These are phyloP conservation scores for Simmondsia chinensis DNA, from an alignment of 148 eudicot genomes.

Conservation along the genomic window DNA sequence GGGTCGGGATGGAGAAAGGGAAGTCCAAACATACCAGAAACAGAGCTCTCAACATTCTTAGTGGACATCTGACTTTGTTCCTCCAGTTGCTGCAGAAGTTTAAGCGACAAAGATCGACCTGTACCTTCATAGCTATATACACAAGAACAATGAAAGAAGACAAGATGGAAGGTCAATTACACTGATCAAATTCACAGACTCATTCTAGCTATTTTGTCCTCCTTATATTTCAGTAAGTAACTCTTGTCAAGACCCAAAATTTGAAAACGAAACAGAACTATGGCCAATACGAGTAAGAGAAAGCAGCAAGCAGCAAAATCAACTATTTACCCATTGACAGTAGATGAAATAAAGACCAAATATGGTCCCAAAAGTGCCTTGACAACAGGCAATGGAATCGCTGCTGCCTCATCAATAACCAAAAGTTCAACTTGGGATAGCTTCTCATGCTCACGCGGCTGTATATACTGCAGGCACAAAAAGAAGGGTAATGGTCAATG, in stretches of 20 bases:
- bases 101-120: conserved; percentile 54
- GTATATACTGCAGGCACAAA: conserved; percentile 67
- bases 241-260: too few species aligned
- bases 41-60: conserved; percentile 42
- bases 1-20: too few species aligned
- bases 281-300: too few species aligned
- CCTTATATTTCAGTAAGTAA: too few species aligned
- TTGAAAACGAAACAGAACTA: too few species aligned
- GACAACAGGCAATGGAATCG: conserved; percentile 84
- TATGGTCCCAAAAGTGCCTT: conserved; percentile 92
- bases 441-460: conserved; percentile 81
- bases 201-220: too few species aligned
- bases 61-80: conserved; percentile 37
- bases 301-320: too few species aligned
- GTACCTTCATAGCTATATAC: conserved; percentile 56
- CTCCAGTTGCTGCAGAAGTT: conserved; percentile 51
- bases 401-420: conserved; percentile 99
- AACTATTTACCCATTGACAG: conserved; percentile 81
- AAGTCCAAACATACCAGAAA: conserved; percentile 42
- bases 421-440: conserved; percentile 92
- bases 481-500: too few species aligned
- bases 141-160: conserved; percentile 3
- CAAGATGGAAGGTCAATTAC: background rate
- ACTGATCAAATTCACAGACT: too few species aligned
- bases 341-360: conserved; percentile 89